A percentile compares a stretch with the other conserved stretches of the same genome.
Conservation (phyloP, 176 grass and related monocot genomes). For the Tuctoria greenei region DNA sequence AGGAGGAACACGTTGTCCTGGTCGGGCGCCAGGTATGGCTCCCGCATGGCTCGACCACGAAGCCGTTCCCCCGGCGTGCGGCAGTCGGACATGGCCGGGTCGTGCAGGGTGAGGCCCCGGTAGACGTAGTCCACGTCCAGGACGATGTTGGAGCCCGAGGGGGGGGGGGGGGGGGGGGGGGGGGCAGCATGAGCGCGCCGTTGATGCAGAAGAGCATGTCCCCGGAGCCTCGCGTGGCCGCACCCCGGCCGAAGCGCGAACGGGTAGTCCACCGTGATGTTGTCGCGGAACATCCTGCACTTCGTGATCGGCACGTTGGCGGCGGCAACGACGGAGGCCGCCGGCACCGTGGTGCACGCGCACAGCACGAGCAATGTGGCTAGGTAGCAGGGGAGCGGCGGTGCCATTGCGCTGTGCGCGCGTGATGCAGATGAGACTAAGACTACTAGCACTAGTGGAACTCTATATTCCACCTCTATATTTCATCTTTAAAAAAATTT, state of each 20-base stretch:
- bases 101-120: constrained; percentile 73
- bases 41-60: constrained; percentile 76
- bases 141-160: constrained; percentile 91
- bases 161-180: constrained; percentile 84
- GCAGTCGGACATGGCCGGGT: constrained; percentile 94
- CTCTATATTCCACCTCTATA: no score
- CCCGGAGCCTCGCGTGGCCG: constrained; percentile 81
- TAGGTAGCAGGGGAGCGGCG: neutral
- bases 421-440: neutral
- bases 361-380: constrained; percentile 24
- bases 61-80: constrained; percentile 75
- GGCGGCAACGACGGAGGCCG: neutral
- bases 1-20: constrained; percentile 95
- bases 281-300: constrained; percentile 90
- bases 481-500: no score
- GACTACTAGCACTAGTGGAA: no score
- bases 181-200: constrained; percentile 81
- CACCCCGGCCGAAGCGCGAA: constrained; percentile 70
- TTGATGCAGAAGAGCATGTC: constrained; percentile 91
- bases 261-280: constrained; percentile 96
- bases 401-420: constrained; percentile 25
- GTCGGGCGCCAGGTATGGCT: constrained; percentile 63
- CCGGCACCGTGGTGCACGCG: neutral
- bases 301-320: constrained; percentile 52
- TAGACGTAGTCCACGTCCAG: constrained; percentile 93